phyloP scores from a whole-genome alignment of 2,329 filamentous ascomycete genomes.

The Xylariomycetidae sp. region DNA sequence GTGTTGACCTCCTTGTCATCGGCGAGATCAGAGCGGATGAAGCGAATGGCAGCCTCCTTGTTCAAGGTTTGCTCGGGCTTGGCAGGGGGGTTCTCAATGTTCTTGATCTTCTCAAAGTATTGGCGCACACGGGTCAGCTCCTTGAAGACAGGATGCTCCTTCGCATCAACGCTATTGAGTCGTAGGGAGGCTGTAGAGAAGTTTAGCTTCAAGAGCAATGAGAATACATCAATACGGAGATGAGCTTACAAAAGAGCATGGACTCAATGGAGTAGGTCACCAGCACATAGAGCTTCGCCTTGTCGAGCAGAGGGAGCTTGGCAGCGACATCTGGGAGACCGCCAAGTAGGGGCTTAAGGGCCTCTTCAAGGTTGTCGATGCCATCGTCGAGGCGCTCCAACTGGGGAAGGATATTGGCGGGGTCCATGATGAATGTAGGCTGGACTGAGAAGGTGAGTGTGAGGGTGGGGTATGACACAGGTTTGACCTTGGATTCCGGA shows the following conservation, averaged over 20 bases:
- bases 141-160: slow-evolving; percentile 74
- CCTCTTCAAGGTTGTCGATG: slow-evolving; percentile 71
- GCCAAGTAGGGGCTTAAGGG: slow-evolving; percentile 66
- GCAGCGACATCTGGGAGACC: slow-evolving; percentile 62
- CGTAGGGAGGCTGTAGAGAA: slow-evolving; percentile 56
- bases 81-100: slow-evolving; percentile 57
- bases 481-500: no score
- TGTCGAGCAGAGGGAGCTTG: slow-evolving; percentile 86
- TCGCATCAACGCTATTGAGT: slow-evolving; percentile 74
- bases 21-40: slow-evolving; percentile 72
- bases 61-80: slow-evolving; percentile 54
- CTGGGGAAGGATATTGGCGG: slow-evolving; percentile 55
- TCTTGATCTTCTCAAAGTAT: slow-evolving; percentile 90
- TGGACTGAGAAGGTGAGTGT: no score
- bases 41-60: slow-evolving; percentile 70
- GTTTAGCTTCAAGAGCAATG: no score
- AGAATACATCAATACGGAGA: not conserved
- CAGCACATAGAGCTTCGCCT: slow-evolving; percentile 88
- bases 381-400: slow-evolving; percentile 70
- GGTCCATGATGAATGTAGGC: no score
- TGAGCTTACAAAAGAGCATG: slow-evolving; percentile 67
- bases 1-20: slow-evolving; percentile 43
- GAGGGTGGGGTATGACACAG: no score
- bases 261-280: slow-evolving; percentile 87
- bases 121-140: slow-evolving; percentile 83